Evolutionary conservation across 1,284 basidiomycete genomes (phyloP), one percentile per base, ranked within the genome.

Genomic region (Puccinia novopanici): DNA sequence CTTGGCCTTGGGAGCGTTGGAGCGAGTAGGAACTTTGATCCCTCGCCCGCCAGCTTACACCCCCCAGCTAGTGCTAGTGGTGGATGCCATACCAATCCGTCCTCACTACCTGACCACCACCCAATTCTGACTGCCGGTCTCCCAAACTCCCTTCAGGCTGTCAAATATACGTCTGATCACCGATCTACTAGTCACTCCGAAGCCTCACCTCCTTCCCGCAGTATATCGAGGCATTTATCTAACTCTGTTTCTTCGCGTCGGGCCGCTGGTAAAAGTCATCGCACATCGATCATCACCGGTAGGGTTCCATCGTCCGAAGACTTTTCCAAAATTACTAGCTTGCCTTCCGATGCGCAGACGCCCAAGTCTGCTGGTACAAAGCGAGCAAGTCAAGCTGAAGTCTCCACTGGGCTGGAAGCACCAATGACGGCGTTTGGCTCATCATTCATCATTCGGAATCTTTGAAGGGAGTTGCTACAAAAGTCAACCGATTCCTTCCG

Each of bases 261-360:
- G 24, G 40, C 65, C 54, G 48, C 71, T 59, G 50, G 55, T 15
- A 75, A 48, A 27, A 72, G 63, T 40, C 78, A 73, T 63, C 9
- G 78, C 19, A 81, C 83, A 24, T 80, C 63, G 52, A 77, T 82
- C 40, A 50, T 70, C 37, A 22, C 72, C 57, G 65, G 73, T 27
- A 37, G 70, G 65, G 63, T 42, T 42, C 84, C 84, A 0, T 84
- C 86, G 22, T 86, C 87, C 0, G 88, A 89, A 82, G 88, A 88
- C 54, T 88, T 88, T 80, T 88, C 88, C 0, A 87, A 86, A 81
- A 88, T 89, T 86, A 89, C 37, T 45, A 52, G 42, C 9, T 34
- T 61, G 30, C 15, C 22, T 50, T 22, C n/a, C 9, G 50, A 50
- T 30, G 17, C 50, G 40, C n/a, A 52, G 8, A 19, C 63, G 37